phyloP scores from a whole-genome alignment of 495 filamentous ascomycete genomes.

The Aspergillus indologenus region DNA sequence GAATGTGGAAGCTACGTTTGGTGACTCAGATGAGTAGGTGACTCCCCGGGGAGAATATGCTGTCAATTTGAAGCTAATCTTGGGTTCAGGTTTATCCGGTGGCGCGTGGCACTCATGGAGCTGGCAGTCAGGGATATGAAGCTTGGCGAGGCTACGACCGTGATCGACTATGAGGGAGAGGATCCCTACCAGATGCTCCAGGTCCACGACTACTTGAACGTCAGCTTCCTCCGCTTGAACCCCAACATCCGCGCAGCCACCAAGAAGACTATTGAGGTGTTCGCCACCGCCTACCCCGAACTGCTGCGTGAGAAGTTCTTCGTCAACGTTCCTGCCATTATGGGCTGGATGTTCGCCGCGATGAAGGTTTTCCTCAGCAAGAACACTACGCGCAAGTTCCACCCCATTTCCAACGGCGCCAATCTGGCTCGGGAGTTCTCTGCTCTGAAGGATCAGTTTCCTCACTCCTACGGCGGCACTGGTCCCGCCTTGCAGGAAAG shows the following conservation, averaged over 20 bases:
- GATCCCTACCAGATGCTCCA: conserved; percentile 88
- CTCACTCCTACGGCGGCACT: conserved; percentile 68
- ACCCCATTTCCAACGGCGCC: conserved; percentile 72
- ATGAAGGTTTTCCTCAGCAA: conserved; percentile 76
- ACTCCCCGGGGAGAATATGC: background rate
- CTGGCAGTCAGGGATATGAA: conserved; percentile 66
- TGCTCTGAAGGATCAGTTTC: conserved; percentile 56
- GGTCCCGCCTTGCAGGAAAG: conserved; percentile 38
- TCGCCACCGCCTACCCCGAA: conserved; percentile 80
- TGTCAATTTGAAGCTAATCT: conserved; percentile 4
- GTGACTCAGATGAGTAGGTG: conserved; percentile 69
- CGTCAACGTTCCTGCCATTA: conserved; percentile 81
- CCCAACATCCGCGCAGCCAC: conserved; percentile 65
- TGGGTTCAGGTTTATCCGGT: conserved; percentile 66
- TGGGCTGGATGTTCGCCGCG: conserved; percentile 79
- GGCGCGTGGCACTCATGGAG: conserved; percentile 87
- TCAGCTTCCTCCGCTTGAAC: conserved; percentile 75
- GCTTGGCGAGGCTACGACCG: conserved; percentile 59
- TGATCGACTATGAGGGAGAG: conserved; percentile 67
- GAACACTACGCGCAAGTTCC: conserved; percentile 83
- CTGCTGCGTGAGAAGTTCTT: conserved; percentile 88
- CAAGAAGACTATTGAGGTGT: conserved; percentile 73
- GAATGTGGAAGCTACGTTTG: conserved; percentile 68
- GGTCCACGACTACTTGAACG: conserved; percentile 83
- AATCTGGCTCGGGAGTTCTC: conserved; percentile 64